Evolutionary conservation across 2,329 filamentous ascomycete genomes (phyloP).

Genomic region (Fusarium goolgardi): DNA sequence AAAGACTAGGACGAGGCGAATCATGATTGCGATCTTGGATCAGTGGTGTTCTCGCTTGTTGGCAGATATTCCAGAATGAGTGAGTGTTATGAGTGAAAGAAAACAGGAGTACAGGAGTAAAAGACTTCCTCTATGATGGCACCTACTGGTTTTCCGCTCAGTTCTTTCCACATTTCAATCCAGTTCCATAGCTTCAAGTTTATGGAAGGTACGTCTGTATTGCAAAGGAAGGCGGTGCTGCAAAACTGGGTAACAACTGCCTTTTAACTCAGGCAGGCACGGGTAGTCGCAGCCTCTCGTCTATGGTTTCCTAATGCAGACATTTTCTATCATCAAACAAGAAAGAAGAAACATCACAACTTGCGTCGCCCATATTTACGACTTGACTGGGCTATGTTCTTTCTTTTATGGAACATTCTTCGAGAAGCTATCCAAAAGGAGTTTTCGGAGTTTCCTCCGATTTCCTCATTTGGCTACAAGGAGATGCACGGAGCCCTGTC

Average conservation of each 20-base stretch:
- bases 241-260: neutral
- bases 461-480: constrained; percentile 33
- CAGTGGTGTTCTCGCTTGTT: neutral
- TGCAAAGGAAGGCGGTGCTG: neutral
- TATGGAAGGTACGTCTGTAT: neutral
- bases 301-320: neutral
- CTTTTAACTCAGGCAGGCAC: neutral
- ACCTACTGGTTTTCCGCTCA: neutral
- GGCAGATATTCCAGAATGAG: neutral
- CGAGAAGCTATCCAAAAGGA: constrained; percentile 27
- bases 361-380: neutral
- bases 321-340: neutral
- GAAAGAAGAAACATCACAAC: neutral
- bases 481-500: neutral
- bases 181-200: too few species aligned
- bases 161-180: too few species aligned
- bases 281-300: constrained; percentile 5
- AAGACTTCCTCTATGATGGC: neutral
- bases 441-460: constrained; percentile 43
- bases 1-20: neutral
- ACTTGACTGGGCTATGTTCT: neutral
- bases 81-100: neutral
- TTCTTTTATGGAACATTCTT: neutral
- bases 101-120: neutral
- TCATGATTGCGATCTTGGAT: neutral